Base-by-base conservation (phyloP, 2,329 filamentous ascomycete genomes). In the Emericellopsis atlantica region DNA sequence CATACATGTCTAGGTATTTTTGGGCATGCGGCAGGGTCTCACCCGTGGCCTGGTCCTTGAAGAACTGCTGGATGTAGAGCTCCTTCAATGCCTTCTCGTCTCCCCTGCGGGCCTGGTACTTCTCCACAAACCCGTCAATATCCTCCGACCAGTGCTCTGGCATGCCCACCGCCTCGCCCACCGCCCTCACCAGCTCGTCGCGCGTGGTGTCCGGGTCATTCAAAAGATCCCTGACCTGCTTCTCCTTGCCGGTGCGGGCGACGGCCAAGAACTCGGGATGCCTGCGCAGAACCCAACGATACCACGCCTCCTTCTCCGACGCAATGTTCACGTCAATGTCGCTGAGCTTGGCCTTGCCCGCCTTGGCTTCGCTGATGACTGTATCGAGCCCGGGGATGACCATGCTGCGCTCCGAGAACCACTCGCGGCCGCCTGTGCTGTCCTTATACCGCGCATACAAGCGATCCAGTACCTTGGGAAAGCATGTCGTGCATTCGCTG, bases 221-320 rank as follows among this genome's bases (percentile, higher is more conserved):
- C 15, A 64, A 47, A 52, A 60, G 58, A 39, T 49, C 46, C 40
- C 55, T 50, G 40, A 64, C 45, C 40, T 61, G 57, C 5, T 60
- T 57, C 14, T 55, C 51, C 10, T 50, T 48, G 22, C 50, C 48
- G 14, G 48, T 48, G 32, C 56, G 52, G 14, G 57, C 55, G 8
- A 54, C 51, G 22, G 56, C 53, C 16, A 65, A 52, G 43, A 64
- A 61, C 40, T 58, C 58, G 6, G 61, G 60, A 37, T 62, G 56
- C 42, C 49, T 55, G n/a, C 59, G 54, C 36, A 66, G 46, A 4
- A 64, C 60, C 53, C 60, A 67, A 41, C 67, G 63, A 43, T 74
- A 72, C 71, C 73, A 76, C 10, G 63, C 62, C 44, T 64, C 62
- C 49, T 72, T 72, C 51, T 75, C 71, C 23, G 63, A 63, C 9